Conservation (phyloP, 2,329 filamentous ascomycete species). For the Pseudocercospora fijiensis region DNA sequence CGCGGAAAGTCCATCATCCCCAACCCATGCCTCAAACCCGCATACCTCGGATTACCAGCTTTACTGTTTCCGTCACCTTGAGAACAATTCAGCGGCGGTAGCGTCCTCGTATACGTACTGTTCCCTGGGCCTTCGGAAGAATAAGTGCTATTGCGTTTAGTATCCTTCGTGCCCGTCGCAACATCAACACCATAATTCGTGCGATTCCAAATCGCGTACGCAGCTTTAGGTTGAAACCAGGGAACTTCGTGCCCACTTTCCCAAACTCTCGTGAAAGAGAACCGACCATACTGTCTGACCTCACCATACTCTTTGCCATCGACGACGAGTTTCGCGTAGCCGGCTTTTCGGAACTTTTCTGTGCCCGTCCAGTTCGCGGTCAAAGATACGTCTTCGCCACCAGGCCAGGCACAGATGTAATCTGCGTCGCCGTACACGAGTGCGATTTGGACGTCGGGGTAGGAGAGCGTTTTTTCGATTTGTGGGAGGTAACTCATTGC, state of each 20-base stretch:
- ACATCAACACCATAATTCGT: slow-evolving; percentile 6
- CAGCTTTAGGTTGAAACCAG: slow-evolving; percentile 48
- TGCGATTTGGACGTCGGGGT: slow-evolving; percentile 43
- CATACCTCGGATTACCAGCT: background rate
- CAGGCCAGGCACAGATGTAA: slow-evolving; percentile 49
- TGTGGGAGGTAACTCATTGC: slow-evolving; percentile 49
- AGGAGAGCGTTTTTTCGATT: slow-evolving; percentile 42
- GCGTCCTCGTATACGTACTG: slow-evolving; percentile 4
- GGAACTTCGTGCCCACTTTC: slow-evolving; percentile 51
- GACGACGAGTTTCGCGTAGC: slow-evolving; percentile 41
- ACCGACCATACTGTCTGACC: slow-evolving; percentile 52
- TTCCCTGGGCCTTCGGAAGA: slow-evolving; percentile 5
- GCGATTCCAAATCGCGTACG: slow-evolving; percentile 13
- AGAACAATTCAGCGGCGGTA: background rate
- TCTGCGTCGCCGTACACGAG: slow-evolving; percentile 52
- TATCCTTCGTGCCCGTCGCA: slow-evolving; percentile 9
- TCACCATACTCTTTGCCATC: slow-evolving; percentile 52
- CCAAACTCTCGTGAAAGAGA: slow-evolving; percentile 51
- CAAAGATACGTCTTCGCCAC: slow-evolving; percentile 39
- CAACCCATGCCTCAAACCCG: background rate
- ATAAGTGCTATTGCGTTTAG: slow-evolving; percentile 10
- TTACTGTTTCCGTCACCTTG: background rate
- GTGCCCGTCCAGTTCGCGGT: slow-evolving; percentile 35
- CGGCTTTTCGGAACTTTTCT: slow-evolving; percentile 42
- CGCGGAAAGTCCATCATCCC: background rate